Base-by-base conservation (phyloP, 176 grass and related monocot species). In the Oryza brachyantha region DNA sequence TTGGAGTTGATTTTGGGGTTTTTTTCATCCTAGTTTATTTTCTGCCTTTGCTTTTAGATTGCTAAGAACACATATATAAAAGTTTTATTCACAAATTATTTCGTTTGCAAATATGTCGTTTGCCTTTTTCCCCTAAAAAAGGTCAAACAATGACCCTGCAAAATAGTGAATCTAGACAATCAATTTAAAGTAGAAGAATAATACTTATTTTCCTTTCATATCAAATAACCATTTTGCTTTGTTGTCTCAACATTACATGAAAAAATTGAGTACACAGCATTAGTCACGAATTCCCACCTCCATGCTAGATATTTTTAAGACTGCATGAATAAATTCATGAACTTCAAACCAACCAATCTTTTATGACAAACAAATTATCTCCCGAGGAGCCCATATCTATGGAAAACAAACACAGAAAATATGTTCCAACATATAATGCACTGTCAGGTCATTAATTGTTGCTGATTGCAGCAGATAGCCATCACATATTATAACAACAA, bases 401-500 rank as follows among this genome's bases (percentile, higher is more conserved):
- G 5, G 8, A 66, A 77, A 65, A 87, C 22, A 37, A 22, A 87
- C 5, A 57, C 36, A 57, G 13, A 27, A 64, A 72, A 28, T 21
- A 2, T 63, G 50, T 76, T 73, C 29, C 58, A 64, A 50, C 13
- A 76, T 63, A 77, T 82, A 64, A 66, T 76, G 41, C 55, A 64
- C 70, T 81, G 37, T 39, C 10, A 77, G 42, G 11, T 37, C 38
- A 68, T 55, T 71, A 77, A 13, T 36, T 58, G 11, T 82, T 64
- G 35, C 42, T 71, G 65, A n/a, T 57, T 64, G 13, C 67, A 27
- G 45, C n/a, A 40, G 32, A 61, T 19, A 68, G 54, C 40, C 48
- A 86, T 73, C 68, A 50, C 48, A 39, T 73, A 48, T 19, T 43
- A 83, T 25, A 29, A 28, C 74, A 70, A 79, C 17, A 61, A 83